Evolutionary conservation across 345 rosid genomes (phyloP).

Genomic region (Camelina neglecta): DNA sequence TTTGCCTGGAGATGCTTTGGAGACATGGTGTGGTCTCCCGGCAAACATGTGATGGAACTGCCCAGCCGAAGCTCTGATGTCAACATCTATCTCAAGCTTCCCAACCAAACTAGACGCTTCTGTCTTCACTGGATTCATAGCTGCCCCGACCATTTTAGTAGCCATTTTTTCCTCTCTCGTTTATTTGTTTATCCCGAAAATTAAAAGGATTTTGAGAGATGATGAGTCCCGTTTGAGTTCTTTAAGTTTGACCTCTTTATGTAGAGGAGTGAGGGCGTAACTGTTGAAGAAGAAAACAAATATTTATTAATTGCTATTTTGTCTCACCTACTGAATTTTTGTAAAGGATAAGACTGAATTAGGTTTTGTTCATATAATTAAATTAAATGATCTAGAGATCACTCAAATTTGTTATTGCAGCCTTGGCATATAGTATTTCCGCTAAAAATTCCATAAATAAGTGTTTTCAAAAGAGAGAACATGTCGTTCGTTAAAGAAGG

Average conservation of each 20-base stretch:
- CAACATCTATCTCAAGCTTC: slow-evolving; percentile 22
- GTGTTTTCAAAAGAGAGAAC: background rate
- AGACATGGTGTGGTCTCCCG: slow-evolving; percentile 47
- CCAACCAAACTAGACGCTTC: slow-evolving; percentile 8
- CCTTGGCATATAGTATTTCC: too few relatives aligned
- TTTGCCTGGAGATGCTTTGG: slow-evolving; percentile 35
- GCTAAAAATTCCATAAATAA: too few relatives aligned
- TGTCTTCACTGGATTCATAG: background rate
- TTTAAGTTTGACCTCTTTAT: slow-evolving; percentile 1
- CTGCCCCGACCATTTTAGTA: slow-evolving; percentile 25
- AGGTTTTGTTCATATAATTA: background rate
- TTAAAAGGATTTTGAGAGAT: background rate
- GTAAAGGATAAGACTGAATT: slow-evolving; percentile 9
- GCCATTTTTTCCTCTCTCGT: slow-evolving; percentile 5
- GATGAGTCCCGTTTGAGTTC: slow-evolving; percentile 20
- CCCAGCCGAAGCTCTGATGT: slow-evolving; percentile 25
- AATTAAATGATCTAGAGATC: slow-evolving; percentile 7
- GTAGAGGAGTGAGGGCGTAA: slow-evolving; percentile 21
- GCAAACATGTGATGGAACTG: slow-evolving; percentile 47
- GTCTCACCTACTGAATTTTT: slow-evolving; percentile 7
- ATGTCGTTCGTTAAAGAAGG: slow-evolving; percentile 9
- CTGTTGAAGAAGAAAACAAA: slow-evolving; percentile 16
- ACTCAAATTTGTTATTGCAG: background rate
- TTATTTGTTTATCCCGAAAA: slow-evolving; percentile 2
- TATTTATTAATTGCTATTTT: slow-evolving; percentile 25